Conservation (phyloP, 2,329 filamentous ascomycete species). For the Pyricularia grisea region DNA sequence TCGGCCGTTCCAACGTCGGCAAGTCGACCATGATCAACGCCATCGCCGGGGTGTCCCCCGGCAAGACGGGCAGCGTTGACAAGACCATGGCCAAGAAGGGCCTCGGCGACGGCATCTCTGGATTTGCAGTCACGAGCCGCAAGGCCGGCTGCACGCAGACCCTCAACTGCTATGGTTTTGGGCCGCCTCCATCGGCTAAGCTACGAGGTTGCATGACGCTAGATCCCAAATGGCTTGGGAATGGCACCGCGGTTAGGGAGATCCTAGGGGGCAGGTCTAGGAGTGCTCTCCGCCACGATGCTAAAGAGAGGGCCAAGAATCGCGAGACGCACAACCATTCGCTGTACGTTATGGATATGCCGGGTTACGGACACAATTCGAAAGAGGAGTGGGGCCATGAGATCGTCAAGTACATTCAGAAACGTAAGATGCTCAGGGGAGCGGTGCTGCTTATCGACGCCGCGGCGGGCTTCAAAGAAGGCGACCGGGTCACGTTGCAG, state of each 20-base stretch:
- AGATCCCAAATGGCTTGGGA: background rate
- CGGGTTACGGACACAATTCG: conserved; percentile 24
- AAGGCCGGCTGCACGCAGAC: conserved; percentile 42
- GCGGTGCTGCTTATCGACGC: conserved; percentile 44
- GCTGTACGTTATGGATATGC: conserved; percentile 29
- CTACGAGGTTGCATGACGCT: background rate
- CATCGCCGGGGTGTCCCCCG: conserved; percentile 41
- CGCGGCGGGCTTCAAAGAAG: conserved; percentile 38
- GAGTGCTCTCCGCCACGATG: conserved; percentile 15
- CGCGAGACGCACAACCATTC: background rate
- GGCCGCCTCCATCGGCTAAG: conserved; percentile 25
- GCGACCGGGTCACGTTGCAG: conserved; percentile 36
- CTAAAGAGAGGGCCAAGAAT: conserved; percentile 5
- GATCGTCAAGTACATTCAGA: conserved; percentile 39
- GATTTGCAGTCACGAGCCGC: conserved; percentile 39
- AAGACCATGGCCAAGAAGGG: conserved; percentile 15
- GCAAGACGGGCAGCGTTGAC: background rate
- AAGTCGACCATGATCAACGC: conserved; percentile 86
- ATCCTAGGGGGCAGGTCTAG: conserved; percentile 12
- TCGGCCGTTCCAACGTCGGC: conserved; percentile 82
- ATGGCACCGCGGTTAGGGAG: background rate
- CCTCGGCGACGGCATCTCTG: conserved; percentile 29
- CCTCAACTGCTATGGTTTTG: conserved; percentile 48
- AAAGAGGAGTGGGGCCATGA: conserved; percentile 41
- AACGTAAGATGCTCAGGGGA: conserved; percentile 36